Percentiles rank a stretch among this genome's conserved stretches.
phyloP scores from a whole-genome alignment of 129 eudicot genomes.

The Smallanthus sonchifolius region DNA sequence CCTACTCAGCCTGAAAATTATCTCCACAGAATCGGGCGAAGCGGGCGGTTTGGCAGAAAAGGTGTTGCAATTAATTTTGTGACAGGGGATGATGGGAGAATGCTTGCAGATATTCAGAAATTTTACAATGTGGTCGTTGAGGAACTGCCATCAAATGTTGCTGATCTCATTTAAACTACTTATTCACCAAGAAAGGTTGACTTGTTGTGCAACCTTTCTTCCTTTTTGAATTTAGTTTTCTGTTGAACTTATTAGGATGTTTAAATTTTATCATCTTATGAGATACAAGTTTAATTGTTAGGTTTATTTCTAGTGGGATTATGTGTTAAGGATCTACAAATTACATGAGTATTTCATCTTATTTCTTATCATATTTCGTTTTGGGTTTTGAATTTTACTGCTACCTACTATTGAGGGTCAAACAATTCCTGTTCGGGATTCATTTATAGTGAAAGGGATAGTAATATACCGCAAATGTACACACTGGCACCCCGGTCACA shows the following conservation, averaged over 20 bases:
- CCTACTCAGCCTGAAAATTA: conserved; percentile 47
- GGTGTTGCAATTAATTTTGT: conserved; percentile 44
- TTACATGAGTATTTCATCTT: background rate
- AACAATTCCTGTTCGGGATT: no score
- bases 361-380: background rate
- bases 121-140: conserved; percentile 35
- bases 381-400: background rate
- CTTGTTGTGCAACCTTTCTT: background rate
- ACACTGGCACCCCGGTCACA: no score
- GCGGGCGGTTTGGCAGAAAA: conserved; percentile 45
- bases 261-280: background rate
- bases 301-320: background rate
- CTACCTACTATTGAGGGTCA: background rate
- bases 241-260: background rate
- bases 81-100: conserved; percentile 36
- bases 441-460: no score
- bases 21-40: conserved; percentile 44
- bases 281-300: background rate
- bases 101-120: conserved; percentile 43
- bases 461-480: no score
- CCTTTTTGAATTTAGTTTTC: background rate
- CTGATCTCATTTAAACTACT: conserved; percentile 23
- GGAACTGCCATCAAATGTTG: conserved; percentile 35
- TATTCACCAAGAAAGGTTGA: background rate
- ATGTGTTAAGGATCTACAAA: background rate